phyloP scores from a whole-genome alignment of 1,139 yeast species.

The Geotrichum restrictum region DNA sequence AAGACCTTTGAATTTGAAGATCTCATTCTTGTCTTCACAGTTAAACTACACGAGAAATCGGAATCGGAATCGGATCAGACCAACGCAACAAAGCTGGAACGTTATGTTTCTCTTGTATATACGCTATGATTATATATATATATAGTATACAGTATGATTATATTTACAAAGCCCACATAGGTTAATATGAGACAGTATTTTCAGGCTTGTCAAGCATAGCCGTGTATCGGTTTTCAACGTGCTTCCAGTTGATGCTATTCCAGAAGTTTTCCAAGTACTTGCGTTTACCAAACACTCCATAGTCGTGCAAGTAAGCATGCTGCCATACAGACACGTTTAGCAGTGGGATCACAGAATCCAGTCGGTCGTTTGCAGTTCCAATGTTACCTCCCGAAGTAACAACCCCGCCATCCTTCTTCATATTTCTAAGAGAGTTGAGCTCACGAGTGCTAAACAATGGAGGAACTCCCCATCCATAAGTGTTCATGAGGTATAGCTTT shows the following conservation, averaged over 20 bases:
- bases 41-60: too few species aligned
- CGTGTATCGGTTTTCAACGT: constrained; percentile 41
- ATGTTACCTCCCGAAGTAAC: background rate
- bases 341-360: constrained; percentile 50
- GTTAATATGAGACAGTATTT: constrained; percentile 7
- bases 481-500: constrained; percentile 56
- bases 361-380: constrained; percentile 1
- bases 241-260: constrained; percentile 84
- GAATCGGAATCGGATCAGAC: too few species aligned
- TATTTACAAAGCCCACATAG: constrained; percentile 1
- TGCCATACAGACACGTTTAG: constrained; percentile 84
- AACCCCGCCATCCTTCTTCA: background rate
- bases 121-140: too few species aligned
- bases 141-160: background rate
- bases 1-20: too few species aligned
- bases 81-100: too few species aligned
- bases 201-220: constrained; percentile 8
- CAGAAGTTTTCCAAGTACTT: constrained; percentile 72
- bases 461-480: constrained; percentile 88
- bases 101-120: too few species aligned
- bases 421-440: constrained; percentile 27
- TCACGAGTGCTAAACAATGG: constrained; percentile 62
- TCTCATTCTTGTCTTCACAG: too few species aligned
- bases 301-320: constrained; percentile 75
- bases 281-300: constrained; percentile 76